Evolutionary conservation across 2,329 filamentous ascomycete genomes (phyloP).

Genomic region (Fusarium multiceps): DNA sequence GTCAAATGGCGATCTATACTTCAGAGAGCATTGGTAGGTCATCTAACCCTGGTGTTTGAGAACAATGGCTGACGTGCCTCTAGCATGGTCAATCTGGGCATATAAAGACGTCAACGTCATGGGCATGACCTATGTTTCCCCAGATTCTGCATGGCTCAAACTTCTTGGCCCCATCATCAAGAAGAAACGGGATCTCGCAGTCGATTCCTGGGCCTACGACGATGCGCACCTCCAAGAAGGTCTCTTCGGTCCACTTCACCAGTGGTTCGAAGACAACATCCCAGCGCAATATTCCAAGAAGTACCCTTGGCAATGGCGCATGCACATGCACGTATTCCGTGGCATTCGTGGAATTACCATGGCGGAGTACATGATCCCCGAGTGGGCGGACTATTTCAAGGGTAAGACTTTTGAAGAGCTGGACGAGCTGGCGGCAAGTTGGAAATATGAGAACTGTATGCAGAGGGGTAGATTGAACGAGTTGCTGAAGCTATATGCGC

Average conservation of each 20-base stretch:
- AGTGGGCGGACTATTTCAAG: slow-evolving; percentile 66
- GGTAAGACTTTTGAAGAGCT: slow-evolving; percentile 62
- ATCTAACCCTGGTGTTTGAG: rapidly evolving
- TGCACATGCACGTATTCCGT: slow-evolving; percentile 61
- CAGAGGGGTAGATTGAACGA: slow-evolving; percentile 63
- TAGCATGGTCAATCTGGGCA: slow-evolving; percentile 68
- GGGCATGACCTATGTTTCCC: slow-evolving; percentile 63
- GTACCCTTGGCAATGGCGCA: slow-evolving; percentile 62
- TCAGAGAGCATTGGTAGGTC: slow-evolving; percentile 38
- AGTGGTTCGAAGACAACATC: slow-evolving; percentile 59
- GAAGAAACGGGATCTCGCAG: slow-evolving; percentile 64
- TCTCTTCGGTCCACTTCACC: slow-evolving; percentile 54
- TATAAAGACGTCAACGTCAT: slow-evolving; percentile 68
- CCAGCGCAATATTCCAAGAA: slow-evolving; percentile 56
- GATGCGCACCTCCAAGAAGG: slow-evolving; percentile 44
- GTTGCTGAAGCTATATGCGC: slow-evolving; percentile 58
- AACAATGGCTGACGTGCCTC: not conserved
- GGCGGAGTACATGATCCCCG: slow-evolving; percentile 61
- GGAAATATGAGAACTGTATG: slow-evolving; percentile 65
- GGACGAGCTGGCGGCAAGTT: slow-evolving; percentile 63
- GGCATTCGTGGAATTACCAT: slow-evolving; percentile 55
- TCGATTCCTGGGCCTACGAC: slow-evolving; percentile 65
- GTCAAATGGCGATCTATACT: slow-evolving; percentile 54
- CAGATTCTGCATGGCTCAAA: slow-evolving; percentile 60
- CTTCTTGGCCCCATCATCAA: slow-evolving; percentile 63